phyloP scores from a whole-genome alignment of 2,329 filamentous ascomycete species.

The Paraphaeosphaeria minitans region DNA sequence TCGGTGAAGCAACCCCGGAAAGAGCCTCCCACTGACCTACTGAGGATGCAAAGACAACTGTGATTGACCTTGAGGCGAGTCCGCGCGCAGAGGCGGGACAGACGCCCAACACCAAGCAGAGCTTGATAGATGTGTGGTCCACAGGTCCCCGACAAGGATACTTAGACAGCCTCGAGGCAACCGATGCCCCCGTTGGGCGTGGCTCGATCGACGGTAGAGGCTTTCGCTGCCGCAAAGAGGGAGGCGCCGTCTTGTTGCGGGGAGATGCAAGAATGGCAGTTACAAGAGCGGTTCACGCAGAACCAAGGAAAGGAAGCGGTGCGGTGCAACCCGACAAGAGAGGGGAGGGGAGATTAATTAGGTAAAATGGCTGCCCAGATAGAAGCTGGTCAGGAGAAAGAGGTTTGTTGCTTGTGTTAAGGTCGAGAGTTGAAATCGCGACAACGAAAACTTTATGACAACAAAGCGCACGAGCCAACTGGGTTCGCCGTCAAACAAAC shows the following conservation, averaged over 20 bases:
- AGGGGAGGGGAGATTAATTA: neutral
- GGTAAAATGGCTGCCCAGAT: neutral
- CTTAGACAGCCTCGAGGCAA: neutral
- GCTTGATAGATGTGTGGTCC: too few species aligned
- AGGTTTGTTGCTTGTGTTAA: neutral
- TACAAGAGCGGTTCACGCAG: neutral
- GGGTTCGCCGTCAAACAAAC: too few species aligned
- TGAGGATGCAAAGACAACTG: neutral
- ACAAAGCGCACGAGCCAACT: too few species aligned
- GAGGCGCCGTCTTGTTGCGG: conserved; percentile 1
- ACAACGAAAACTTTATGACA: neutral
- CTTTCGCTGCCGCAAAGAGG: conserved; percentile 1
- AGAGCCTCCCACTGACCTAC: neutral
- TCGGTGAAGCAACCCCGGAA: neutral
- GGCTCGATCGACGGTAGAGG: neutral
- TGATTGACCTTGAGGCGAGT: too few species aligned
- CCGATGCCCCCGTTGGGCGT: neutral
- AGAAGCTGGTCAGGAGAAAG: too few species aligned
- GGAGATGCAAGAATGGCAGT: neutral
- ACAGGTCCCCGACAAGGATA: neutral
- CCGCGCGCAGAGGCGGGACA: too few species aligned
- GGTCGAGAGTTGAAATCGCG: neutral
- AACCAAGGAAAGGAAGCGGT: neutral
- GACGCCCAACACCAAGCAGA: too few species aligned
- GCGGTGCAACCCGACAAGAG: neutral